Conservation (phyloP, 192 early-diverging fungal genomes). For the Linnemannia exigua region DNA sequence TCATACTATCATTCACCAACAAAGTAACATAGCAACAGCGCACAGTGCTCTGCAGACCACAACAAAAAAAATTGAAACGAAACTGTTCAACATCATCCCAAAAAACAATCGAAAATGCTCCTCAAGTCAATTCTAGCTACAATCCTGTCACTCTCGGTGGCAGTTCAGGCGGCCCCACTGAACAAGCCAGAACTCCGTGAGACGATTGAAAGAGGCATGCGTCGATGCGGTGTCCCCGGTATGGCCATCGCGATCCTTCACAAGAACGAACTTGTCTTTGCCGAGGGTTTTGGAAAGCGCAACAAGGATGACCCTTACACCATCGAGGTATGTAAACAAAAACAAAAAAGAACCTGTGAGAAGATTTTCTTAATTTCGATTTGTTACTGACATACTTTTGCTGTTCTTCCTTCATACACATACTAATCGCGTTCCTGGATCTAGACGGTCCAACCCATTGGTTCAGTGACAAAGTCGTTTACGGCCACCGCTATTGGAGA, state of each 20-base stretch:
- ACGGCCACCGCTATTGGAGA: conserved; percentile 19
- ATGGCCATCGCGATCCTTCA: background rate
- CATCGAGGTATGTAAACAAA: background rate
- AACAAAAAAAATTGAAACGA: background rate
- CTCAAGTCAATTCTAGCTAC: background rate
- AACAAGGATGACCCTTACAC: conserved; percentile 5
- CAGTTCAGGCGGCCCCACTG: background rate
- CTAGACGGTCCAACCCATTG: conserved; percentile 21
- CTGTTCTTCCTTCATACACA: no score
- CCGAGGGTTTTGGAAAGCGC: conserved; percentile 1
- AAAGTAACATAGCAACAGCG: background rate
- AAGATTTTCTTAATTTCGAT: no score
- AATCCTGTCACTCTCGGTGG: background rate
- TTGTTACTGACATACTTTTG: no score
- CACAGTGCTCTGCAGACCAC: background rate
- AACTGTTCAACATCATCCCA: background rate
- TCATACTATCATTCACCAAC: no score
- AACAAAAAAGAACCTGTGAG: no score
- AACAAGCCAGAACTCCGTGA: background rate
- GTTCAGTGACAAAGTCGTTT: conserved; percentile 23
- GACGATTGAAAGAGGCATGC: background rate
- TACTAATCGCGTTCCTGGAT: no score
- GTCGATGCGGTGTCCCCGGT: background rate
- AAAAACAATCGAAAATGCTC: background rate
- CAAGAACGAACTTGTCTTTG: background rate